phyloP scores from a whole-genome alignment of 768 basidiomycete genomes.

The Gymnopilus junonius region DNA sequence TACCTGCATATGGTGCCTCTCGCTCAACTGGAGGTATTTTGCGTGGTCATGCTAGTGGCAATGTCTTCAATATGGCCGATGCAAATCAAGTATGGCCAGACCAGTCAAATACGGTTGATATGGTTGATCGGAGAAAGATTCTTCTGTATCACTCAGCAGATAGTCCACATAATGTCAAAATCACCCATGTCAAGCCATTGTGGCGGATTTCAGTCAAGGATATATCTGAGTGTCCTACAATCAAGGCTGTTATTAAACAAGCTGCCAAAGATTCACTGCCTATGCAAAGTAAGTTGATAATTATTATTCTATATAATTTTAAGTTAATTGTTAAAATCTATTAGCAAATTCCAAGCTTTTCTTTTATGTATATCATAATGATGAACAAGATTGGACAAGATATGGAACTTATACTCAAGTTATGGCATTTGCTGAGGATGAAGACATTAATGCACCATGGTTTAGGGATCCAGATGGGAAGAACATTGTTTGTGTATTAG shows the following conservation, averaged over 20 bases:
- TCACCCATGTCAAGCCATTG: neutral
- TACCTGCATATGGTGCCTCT: conserved; percentile 2
- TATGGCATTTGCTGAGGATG: neutral
- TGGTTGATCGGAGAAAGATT: neutral
- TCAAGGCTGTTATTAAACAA: neutral
- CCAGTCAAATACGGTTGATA: neutral
- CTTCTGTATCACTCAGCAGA: neutral
- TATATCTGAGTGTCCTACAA: neutral
- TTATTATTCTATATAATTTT: neutral
- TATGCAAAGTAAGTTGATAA: neutral
- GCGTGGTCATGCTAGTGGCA: neutral
- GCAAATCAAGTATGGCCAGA: neutral
- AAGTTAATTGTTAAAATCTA: neutral
- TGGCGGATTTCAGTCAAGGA: neutral
- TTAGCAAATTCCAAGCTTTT: neutral
- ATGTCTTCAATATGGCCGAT: neutral
- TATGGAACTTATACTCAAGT: neutral
- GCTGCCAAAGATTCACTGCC: neutral
- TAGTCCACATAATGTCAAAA: neutral
- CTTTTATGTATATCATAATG: neutral
- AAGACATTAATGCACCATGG: neutral
- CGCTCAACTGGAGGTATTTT: neutral
- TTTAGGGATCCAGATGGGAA: neutral
- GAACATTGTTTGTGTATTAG: neutral
- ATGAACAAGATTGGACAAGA: neutral